Evolutionary conservation across 2,329 filamentous ascomycete species (phyloP).

Genomic region (Pochonia chlamydosporia): DNA sequence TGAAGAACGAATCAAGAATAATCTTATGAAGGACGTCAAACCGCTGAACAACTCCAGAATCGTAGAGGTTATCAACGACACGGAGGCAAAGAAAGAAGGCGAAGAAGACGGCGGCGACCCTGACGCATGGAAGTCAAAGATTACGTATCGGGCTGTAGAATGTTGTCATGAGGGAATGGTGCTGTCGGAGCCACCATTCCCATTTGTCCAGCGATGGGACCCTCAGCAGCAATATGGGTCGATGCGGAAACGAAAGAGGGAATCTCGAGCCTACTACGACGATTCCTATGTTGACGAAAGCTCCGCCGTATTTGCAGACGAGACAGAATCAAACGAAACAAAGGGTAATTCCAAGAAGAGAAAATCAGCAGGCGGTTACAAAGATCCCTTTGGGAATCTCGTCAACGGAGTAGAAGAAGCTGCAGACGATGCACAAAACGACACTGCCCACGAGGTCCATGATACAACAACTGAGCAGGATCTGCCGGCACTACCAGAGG

Average conservation of each 20-base stretch:
- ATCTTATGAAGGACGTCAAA: slow-evolving; percentile 50
- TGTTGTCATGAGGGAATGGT: slow-evolving; percentile 66
- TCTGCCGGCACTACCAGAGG: slow-evolving; percentile 54
- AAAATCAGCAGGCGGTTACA: background rate
- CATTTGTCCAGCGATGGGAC: slow-evolving; percentile 87
- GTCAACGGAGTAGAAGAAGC: slow-evolving; percentile 13
- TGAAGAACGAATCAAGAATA: slow-evolving; percentile 55
- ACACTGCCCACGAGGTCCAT: background rate
- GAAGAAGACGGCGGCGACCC: slow-evolving; percentile 35
- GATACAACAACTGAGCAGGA: slow-evolving; percentile 37
- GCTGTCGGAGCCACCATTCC: slow-evolving; percentile 76
- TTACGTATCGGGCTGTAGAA: slow-evolving; percentile 75
- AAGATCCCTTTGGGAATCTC: background rate
- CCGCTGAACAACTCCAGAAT: slow-evolving; percentile 31
- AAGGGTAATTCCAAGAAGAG: background rate
- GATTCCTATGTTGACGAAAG: slow-evolving; percentile 22
- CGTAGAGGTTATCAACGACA: slow-evolving; percentile 11
- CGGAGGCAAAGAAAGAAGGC: slow-evolving; percentile 10
- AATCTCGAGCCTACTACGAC: slow-evolving; percentile 27
- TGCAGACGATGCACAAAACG: too few species aligned
- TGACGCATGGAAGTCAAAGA: slow-evolving; percentile 67
- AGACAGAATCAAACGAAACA: slow-evolving; percentile 10
- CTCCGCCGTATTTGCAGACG: slow-evolving; percentile 23
- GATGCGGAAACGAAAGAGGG: slow-evolving; percentile 45
- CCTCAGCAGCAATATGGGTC: slow-evolving; percentile 52